Evolutionary conservation across 495 filamentous ascomycete species (phyloP), one percentile per base, ranked within the genome.

Genomic region (Aspergillus haitiensis): DNA sequence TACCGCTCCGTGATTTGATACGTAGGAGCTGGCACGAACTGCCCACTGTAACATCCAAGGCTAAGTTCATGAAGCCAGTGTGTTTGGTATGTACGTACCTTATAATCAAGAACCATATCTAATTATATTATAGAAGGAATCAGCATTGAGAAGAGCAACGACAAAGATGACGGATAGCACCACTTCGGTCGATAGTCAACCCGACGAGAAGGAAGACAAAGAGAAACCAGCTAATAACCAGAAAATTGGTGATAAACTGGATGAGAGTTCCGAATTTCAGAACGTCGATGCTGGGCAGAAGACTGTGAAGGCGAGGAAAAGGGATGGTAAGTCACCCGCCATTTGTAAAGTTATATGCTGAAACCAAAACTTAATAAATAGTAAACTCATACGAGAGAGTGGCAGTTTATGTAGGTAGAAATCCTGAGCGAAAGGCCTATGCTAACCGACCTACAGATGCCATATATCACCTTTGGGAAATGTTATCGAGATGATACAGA

Each of bases 11-110:
- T 21, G 32, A 55, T 21, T 55, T 55, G 33, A 16, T 55, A 9
- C 52, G 37, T 10, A 44, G 36, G 15, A 55, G 36, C 37, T 55
- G 37, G 52, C 21, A 40, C n/a, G 52, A 55, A 21, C 13, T 55
- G 13, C 10, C 36, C 13, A 55, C 13, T 55, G 37, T 7, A 9
- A 7, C 52, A 4, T 27, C 13, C 6, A 27, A 32, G 15, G 13
- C 52, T 16, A 55, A 55, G 18, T 55, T 55, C 39, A 55, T 55
- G 37, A 55, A 55, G 9, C 52, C 52, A 8, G 27, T 21, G 32
- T 49, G 47, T 32, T 49, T 8, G 8, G 47, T 49, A 49, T 31
- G 47, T 33, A 53, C 27, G 1, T 18, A 18, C 9, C 36, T 37
- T 11, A 53, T 53, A 36, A n/a, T 6, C 31, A 49, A 6, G 2